Evolutionary conservation across 257 asterid genomes (phyloP).

Genomic region (Solanum pennellii): DNA sequence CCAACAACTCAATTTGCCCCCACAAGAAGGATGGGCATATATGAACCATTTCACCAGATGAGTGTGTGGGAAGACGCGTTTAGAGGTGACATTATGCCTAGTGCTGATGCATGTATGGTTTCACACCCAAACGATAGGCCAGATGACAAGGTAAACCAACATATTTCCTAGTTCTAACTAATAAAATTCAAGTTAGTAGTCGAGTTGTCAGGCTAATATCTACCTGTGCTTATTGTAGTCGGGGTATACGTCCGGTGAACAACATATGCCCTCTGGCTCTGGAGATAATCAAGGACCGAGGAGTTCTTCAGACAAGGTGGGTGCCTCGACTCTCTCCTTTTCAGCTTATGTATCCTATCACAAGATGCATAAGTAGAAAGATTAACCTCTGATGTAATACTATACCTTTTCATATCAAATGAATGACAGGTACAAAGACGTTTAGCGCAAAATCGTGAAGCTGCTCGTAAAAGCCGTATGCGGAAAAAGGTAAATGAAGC

Average conservation of each 20-base stretch:
- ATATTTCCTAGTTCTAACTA: background rate
- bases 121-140: slow-evolving; percentile 31
- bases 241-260: slow-evolving; percentile 56
- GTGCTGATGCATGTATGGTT: slow-evolving; percentile 25
- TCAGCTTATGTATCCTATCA: background rate
- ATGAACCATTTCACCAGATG: slow-evolving; percentile 61
- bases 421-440: slow-evolving; percentile 58
- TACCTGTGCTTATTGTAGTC: slow-evolving; percentile 13
- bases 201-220: background rate
- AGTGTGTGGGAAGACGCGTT: slow-evolving; percentile 79
- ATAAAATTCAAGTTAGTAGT: background rate
- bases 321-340: background rate
- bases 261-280: slow-evolving; percentile 35
- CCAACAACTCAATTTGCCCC: slow-evolving; percentile 65
- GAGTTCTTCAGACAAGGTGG: slow-evolving; percentile 63
- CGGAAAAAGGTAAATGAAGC: slow-evolving; percentile 62
- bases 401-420: background rate
- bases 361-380: background rate
- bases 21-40: slow-evolving; percentile 51
- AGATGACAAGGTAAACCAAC: slow-evolving; percentile 46
- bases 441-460: slow-evolving; percentile 89
- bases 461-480: slow-evolving; percentile 84
- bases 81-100: slow-evolving; percentile 41
- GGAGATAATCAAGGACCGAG: slow-evolving; percentile 42
- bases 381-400: background rate